A percentile compares a stretch with the other conserved stretches of the same genome.
These are phyloP conservation scores for Lecanicillium sp. DNA, from an alignment of 2,329 filamentous ascomycete species.

Conservation along the genomic window DNA sequence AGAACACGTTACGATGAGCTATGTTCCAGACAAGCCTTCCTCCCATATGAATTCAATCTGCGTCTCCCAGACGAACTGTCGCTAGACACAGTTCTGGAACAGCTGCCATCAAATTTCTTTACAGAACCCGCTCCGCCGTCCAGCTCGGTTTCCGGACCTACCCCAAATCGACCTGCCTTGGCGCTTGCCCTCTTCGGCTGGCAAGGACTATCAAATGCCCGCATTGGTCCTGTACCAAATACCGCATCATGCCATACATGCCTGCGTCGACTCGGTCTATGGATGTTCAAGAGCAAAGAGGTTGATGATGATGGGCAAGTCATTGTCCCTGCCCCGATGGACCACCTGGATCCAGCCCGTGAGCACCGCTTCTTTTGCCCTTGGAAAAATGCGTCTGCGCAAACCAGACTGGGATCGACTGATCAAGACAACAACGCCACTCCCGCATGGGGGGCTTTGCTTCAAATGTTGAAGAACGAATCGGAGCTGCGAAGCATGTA, in stretches of 20 bases:
- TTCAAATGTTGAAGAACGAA: constrained; percentile 49
- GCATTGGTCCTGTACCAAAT: constrained; percentile 55
- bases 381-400: constrained; percentile 59
- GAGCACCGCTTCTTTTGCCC: constrained; percentile 81
- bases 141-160: constrained; percentile 15
- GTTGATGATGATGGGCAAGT: constrained; percentile 46
- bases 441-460: constrained; percentile 47
- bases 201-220: constrained; percentile 53
- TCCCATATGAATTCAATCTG: constrained; percentile 55
- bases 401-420: constrained; percentile 33
- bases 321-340: constrained; percentile 53
- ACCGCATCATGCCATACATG: constrained; percentile 78
- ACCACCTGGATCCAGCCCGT: constrained; percentile 56
- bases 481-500: constrained; percentile 38
- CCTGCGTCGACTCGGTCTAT: constrained; percentile 79
- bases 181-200: constrained; percentile 66
- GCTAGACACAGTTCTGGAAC: constrained; percentile 38
- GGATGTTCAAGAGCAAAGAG: constrained; percentile 81
- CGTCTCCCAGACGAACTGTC: constrained; percentile 45
- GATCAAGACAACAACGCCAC: constrained; percentile 26
- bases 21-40: constrained; percentile 40
- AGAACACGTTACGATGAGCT: constrained; percentile 58
- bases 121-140: constrained; percentile 27
- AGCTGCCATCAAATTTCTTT: constrained; percentile 50
- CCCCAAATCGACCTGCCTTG: constrained; percentile 54